A percentile compares a stretch with the other conserved stretches of the same genome.
Conservation (phyloP, 176 grass and related monocot species). For the Bonia amplexicaulis region DNA sequence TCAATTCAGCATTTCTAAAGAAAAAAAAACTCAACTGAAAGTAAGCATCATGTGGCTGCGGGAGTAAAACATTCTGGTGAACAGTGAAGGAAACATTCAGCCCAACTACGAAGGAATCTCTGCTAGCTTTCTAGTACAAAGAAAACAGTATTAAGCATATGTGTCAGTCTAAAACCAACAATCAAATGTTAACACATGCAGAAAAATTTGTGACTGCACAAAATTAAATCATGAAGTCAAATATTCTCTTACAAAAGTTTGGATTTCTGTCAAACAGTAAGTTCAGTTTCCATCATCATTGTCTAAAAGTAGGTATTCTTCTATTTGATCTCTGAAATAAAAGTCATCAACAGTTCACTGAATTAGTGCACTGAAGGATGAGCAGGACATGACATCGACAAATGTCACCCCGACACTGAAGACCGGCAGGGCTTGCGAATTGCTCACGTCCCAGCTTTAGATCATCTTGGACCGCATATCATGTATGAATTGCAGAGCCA, state of each 20-base stretch:
- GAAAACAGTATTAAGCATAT: slow-evolving; percentile 20
- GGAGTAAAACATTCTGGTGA: too few relatives aligned
- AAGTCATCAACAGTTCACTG: slow-evolving; percentile 17
- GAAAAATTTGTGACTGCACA: background rate
- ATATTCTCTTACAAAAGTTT: slow-evolving; percentile 17
- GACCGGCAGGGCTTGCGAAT: slow-evolving; percentile 63
- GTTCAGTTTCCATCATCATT: slow-evolving; percentile 35
- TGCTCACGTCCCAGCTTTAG: slow-evolving; percentile 74
- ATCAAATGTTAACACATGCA: background rate
- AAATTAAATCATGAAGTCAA: background rate
- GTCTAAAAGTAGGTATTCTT: slow-evolving; percentile 56
- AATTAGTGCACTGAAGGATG: slow-evolving; percentile 21
- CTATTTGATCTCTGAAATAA: slow-evolving; percentile 67
- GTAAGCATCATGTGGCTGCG: too few relatives aligned
- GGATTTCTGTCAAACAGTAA: background rate
- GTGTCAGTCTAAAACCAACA: slow-evolving; percentile 9
- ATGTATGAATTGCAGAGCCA: slow-evolving; percentile 77
- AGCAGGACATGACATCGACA: slow-evolving; percentile 48
- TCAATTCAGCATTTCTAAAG: too few relatives aligned
- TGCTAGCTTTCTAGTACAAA: slow-evolving; percentile 32
- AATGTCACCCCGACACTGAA: slow-evolving; percentile 66
- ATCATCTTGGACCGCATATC: slow-evolving; percentile 79
- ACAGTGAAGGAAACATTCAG: too few relatives aligned
- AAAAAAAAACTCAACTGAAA: too few relatives aligned
- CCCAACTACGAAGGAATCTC: slow-evolving; percentile 12